Evolutionary conservation across 2,329 filamentous ascomycete genomes (phyloP).

Genomic region (Xylariaceae sp.): DNA sequence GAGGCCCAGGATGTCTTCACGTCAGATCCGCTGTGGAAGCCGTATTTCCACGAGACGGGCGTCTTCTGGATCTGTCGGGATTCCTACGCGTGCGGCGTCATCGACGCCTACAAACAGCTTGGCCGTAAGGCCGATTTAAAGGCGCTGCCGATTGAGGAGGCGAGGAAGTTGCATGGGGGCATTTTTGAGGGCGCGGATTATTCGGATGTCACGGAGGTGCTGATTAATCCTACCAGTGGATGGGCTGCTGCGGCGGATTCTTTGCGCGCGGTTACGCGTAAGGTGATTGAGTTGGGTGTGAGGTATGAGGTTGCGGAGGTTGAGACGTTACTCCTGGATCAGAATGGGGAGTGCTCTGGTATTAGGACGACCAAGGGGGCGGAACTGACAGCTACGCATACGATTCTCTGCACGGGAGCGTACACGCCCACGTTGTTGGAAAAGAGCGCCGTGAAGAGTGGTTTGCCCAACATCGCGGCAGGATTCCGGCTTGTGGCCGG

Average conservation of each 20-base stretch:
- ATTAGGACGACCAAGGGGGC: slow-evolving; percentile 39
- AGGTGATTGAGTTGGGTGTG: slow-evolving; percentile 45
- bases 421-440: slow-evolving; percentile 47
- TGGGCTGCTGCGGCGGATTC: slow-evolving; percentile 52
- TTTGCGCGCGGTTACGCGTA: slow-evolving; percentile 43
- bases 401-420: slow-evolving; percentile 44
- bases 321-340: slow-evolving; percentile 36
- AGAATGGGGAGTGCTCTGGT: slow-evolving; percentile 33
- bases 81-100: slow-evolving; percentile 32
- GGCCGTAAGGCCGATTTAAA: slow-evolving; percentile 32
- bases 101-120: slow-evolving; percentile 29
- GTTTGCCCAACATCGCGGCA: slow-evolving; percentile 40
- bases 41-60: slow-evolving; percentile 19
- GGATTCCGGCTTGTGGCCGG: slow-evolving; percentile 46
- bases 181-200: slow-evolving; percentile 51
- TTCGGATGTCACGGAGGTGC: slow-evolving; percentile 46
- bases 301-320: slow-evolving; percentile 47
- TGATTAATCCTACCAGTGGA: slow-evolving; percentile 50
- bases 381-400: slow-evolving; percentile 39
- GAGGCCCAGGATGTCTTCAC: slow-evolving; percentile 57
- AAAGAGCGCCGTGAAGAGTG: slow-evolving; percentile 38
- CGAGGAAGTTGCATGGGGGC: slow-evolving; percentile 44
- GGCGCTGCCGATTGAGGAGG: slow-evolving; percentile 45
- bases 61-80: slow-evolving; percentile 31
- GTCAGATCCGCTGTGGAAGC: slow-evolving; percentile 40